These are phyloP conservation scores for Rhodosporidiobolus odoratus DNA, from an alignment of 768 basidiomycete genomes.

Conservation along the genomic window DNA sequence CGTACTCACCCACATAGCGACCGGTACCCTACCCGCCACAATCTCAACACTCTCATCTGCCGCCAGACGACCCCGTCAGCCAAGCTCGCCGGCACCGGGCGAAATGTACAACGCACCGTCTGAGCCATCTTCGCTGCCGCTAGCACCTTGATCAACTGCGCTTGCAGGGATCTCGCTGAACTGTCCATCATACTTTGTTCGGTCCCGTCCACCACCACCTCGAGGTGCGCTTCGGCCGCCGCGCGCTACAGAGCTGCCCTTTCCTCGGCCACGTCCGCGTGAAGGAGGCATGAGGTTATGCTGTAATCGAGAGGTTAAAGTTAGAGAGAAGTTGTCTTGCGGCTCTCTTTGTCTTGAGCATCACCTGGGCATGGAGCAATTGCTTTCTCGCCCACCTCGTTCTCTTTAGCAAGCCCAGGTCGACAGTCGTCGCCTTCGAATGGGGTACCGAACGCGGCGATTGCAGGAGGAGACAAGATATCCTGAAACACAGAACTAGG, in stretches of 20 bases:
- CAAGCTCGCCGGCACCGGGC: too few species aligned
- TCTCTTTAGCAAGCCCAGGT: too few species aligned
- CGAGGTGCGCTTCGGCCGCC: neutral
- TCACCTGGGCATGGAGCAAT: too few species aligned
- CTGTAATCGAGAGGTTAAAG: neutral
- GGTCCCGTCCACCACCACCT: neutral
- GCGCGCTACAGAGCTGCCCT: neutral
- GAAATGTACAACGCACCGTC: neutral
- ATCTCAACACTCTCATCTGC: neutral
- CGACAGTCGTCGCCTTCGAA: too few species aligned
- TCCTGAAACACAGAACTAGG: too few species aligned
- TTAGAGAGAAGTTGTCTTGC: neutral
- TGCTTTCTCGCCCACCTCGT: too few species aligned
- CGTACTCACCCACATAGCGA: slow-evolving; percentile 1
- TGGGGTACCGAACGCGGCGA: too few species aligned
- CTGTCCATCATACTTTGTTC: neutral
- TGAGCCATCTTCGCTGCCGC: slow-evolving; percentile 1
- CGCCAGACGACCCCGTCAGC: neutral
- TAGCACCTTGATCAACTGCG: neutral
- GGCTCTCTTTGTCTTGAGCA: neutral
- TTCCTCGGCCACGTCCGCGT: neutral
- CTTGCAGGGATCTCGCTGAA: slow-evolving; percentile 3
- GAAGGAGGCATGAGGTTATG: neutral
- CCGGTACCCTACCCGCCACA: neutral
- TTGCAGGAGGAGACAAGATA: too few species aligned